Evolutionary conservation across 2,329 filamentous ascomycete species (phyloP).

Genomic region (Colletotrichum lupini): DNA sequence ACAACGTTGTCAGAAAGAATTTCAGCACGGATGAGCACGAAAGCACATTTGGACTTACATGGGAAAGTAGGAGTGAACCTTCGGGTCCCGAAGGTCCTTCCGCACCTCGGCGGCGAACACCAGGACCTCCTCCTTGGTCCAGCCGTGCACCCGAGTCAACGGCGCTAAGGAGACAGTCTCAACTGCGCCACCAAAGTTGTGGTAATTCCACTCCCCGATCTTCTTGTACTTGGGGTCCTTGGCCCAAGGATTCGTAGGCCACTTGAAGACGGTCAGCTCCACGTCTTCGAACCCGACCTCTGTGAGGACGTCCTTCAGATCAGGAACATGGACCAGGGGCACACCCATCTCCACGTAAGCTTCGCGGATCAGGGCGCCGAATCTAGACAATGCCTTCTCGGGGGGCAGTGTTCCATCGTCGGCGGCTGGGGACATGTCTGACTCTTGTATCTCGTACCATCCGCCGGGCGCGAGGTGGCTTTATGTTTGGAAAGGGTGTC

Average conservation of each 20-base stretch:
- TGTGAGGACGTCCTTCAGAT: conserved; percentile 49
- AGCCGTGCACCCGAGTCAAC: conserved; percentile 43
- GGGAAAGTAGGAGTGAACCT: conserved; percentile 47
- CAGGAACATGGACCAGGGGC: conserved; percentile 37
- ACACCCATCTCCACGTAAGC: conserved; percentile 44
- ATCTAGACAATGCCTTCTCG: conserved; percentile 43
- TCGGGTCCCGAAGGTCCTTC: conserved; percentile 41
- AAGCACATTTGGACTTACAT: conserved; percentile 31
- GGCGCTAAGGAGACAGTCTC: conserved; percentile 44
- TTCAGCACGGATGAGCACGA: not conserved
- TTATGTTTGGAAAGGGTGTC: not conserved
- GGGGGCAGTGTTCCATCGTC: conserved; percentile 52
- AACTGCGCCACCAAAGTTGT: conserved; percentile 44
- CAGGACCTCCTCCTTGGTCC: conserved; percentile 44
- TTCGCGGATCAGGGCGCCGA: conserved; percentile 43
- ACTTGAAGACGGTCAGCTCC: conserved; percentile 56
- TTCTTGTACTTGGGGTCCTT: conserved; percentile 62
- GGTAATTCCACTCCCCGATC: conserved; percentile 50
- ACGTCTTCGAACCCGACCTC: conserved; percentile 65
- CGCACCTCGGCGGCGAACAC: conserved; percentile 43
- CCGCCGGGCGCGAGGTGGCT: conserved; percentile 53
- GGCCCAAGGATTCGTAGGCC: conserved; percentile 63
- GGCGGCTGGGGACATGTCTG: conserved; percentile 48
- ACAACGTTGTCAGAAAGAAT: not conserved
- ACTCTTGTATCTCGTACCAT: conserved; percentile 56